Percentiles rank a stretch among this genome's conserved stretches.
These are phyloP conservation scores for Euphrasia confusa DNA, from an alignment of 257 asterid genomes.

Conservation along the genomic window DNA sequence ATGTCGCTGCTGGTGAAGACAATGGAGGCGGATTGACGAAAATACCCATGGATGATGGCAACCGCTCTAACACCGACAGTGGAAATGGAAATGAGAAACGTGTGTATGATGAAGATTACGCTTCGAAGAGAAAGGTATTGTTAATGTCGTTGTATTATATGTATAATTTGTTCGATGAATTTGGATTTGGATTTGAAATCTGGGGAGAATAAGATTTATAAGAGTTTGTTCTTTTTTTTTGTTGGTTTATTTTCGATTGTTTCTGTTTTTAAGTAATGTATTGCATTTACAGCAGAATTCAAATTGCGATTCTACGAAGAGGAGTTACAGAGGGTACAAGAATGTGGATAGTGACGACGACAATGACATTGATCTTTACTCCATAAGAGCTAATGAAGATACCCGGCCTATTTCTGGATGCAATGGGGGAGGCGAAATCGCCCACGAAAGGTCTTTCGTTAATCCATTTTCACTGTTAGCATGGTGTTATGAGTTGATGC, in stretches of 20 bases:
- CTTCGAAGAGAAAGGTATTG: background rate
- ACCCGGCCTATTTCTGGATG: constrained; percentile 27
- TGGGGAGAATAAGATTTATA: background rate
- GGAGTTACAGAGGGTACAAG: constrained; percentile 22
- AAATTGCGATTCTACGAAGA: constrained; percentile 29
- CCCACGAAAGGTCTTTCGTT: constrained; percentile 35
- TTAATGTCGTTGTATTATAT: background rate
- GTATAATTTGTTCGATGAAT: background rate
- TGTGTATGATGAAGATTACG: background rate
- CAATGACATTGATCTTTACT: constrained; percentile 26
- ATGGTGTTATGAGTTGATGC: background rate
- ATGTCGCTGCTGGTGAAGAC: constrained; percentile 15
- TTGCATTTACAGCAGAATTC: constrained; percentile 33
- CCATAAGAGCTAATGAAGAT: constrained; percentile 33
- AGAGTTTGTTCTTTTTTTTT: background rate
- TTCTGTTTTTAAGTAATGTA: constrained; percentile 8
- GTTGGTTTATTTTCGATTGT: no score
- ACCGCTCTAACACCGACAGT: no score
- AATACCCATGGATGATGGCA: constrained; percentile 22
- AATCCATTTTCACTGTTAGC: constrained; percentile 18
- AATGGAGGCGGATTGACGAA: constrained; percentile 3
- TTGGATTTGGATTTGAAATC: background rate
- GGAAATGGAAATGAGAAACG: background rate
- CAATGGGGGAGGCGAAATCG: constrained; percentile 21
- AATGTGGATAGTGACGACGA: constrained; percentile 24